Conservation (phyloP, 2,329 filamentous ascomycete genomes). For the Microsporum audouinii region DNA sequence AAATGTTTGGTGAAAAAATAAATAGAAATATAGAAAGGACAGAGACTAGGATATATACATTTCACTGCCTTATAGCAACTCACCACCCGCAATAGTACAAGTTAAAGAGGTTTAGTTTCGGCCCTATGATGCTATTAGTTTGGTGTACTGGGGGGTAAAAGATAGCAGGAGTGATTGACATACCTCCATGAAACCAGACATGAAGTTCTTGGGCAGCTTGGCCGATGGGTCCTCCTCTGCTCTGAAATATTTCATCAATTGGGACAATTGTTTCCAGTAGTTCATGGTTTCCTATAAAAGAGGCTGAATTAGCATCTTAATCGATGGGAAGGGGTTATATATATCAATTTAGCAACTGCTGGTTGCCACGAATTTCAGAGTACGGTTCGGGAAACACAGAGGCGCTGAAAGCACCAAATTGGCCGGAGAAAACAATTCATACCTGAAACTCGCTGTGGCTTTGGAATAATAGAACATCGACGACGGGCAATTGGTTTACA, state of each 20-base stretch:
- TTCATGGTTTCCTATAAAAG: constrained; percentile 78
- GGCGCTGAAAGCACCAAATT: too few relatives aligned
- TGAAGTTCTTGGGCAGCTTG: constrained; percentile 77
- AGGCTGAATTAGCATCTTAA: constrained; percentile 6
- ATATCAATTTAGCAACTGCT: neutral
- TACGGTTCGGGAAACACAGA: too few relatives aligned
- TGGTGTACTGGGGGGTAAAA: neutral
- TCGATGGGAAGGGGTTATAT: neutral
- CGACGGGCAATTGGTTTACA: constrained; percentile 74
- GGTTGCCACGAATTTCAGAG: too few relatives aligned
- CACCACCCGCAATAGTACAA: neutral
- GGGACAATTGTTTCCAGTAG: constrained; percentile 95
- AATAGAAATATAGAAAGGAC: neutral
- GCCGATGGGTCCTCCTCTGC: constrained; percentile 67
- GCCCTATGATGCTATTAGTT: constrained; percentile 11
- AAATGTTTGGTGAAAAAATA: neutral
- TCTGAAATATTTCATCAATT: constrained; percentile 95
- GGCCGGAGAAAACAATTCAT: constrained; percentile 12
- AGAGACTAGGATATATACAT: constrained; percentile 10
- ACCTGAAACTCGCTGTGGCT: constrained; percentile 94
- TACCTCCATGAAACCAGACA: constrained; percentile 90
- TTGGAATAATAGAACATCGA: constrained; percentile 83
- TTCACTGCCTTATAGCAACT: constrained; percentile 4
- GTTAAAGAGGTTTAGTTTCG: constrained; percentile 15
- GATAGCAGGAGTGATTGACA: constrained; percentile 20